Evolutionary conservation across 495 filamentous ascomycete genomes (phyloP), one percentile per base, ranked within the genome.

Genomic region (Penicillium taxi): DNA sequence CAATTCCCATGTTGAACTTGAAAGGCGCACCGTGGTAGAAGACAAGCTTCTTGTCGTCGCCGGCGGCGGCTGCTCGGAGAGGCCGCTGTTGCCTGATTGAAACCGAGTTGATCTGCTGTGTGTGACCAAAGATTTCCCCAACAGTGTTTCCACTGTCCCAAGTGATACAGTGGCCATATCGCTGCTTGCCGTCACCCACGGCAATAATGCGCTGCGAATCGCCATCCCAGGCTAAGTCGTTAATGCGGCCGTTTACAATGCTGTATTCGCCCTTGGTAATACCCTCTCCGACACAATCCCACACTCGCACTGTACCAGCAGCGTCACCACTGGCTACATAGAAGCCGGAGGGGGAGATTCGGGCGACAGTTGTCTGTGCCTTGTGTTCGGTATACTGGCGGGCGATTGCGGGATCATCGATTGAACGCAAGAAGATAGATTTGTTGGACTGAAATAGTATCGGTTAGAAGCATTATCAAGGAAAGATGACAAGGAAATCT

Each of bases 161-260:
- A 5, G 86, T 94, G 52, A 96, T 86, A 65, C 84, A 94, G 54
- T 90, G 88, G 11, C 91, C 93, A 59, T 82, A 94, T 35, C 85
- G 76, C 60, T 96, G 87, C 55, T 90, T 89, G 11, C 91, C 91
- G 40, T 96, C 81, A 15, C 91, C 91, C 13, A 96, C 93, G 7
- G 90, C 93, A 44, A 96, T 94, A 34, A 98, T 84, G 16, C 91
- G 82, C 65, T 95, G 88, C 32, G 83, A 89, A 59, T 98, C 91
- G 30, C 90, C 93, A 57, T 96, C 91, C 89, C 91, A 98, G 8
- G 90, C 87, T 32, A 98, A 69, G 55, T 96, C 91, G 56, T 91
- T 91, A 58, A 98, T 94, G 30, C 85, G 81, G 21, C 91, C 93
- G 34, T 86, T 89, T 46, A 96, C 86, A 57, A 96, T 95, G 43